Conservation (phyloP, 2,329 filamentous ascomycete species). For the Aureobasidium vineae region DNA sequence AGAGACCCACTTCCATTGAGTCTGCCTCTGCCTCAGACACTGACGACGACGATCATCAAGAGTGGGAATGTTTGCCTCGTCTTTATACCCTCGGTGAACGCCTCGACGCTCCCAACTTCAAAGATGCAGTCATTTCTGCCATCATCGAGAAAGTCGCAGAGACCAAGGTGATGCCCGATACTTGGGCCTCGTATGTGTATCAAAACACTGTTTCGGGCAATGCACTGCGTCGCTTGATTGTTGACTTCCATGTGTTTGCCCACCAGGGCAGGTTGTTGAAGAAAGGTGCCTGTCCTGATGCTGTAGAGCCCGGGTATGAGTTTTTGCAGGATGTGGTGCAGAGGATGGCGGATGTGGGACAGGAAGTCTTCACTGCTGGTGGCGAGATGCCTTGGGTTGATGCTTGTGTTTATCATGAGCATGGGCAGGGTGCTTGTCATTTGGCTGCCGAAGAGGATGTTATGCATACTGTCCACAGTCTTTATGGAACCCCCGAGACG, state of each 20-base stretch:
- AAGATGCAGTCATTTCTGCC: slow-evolving; percentile 28
- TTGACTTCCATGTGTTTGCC: slow-evolving; percentile 27
- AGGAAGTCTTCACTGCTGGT: background rate
- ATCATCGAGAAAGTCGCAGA: slow-evolving; percentile 25
- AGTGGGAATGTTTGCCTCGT: slow-evolving; percentile 20
- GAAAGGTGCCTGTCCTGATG: background rate
- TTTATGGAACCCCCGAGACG: background rate
- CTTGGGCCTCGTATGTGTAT: background rate
- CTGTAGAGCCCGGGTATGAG: background rate
- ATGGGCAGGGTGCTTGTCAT: background rate
- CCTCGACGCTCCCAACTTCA: slow-evolving; percentile 27
- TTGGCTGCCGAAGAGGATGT: background rate
- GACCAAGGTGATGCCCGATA: background rate
- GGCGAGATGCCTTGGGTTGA: slow-evolving; percentile 1
- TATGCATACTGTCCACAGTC: background rate
- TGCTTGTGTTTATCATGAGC: slow-evolving; percentile 19
- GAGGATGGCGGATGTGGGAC: slow-evolving; percentile 1
- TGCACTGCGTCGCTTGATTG: slow-evolving; percentile 20
- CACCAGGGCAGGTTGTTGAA: background rate
- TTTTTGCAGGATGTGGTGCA: slow-evolving; percentile 14
- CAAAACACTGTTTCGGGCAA: background rate
- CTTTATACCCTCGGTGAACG: slow-evolving; percentile 30
- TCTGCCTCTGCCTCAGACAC: background rate
- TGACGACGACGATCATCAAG: background rate
- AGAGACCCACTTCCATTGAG: background rate